These are phyloP conservation scores for Vicia villosa DNA, from an alignment of 306 rosid species.

Conservation along the genomic window DNA sequence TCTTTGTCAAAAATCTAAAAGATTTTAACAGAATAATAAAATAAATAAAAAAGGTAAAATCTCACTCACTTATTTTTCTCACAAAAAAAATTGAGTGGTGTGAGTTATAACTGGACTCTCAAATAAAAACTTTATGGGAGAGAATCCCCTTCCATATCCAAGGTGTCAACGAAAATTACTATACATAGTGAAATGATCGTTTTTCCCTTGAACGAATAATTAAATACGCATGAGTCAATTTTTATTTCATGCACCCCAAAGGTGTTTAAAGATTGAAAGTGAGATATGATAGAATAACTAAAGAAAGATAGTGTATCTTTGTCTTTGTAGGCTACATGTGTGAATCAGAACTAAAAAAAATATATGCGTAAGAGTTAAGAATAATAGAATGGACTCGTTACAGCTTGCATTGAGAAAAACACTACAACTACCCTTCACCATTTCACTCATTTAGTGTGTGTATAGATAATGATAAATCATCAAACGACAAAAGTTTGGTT, in stretches of 20 bases:
- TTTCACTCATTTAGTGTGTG: too few relatives aligned
- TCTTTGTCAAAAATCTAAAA: too few relatives aligned
- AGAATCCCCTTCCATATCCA: too few relatives aligned
- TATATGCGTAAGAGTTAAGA: constrained; percentile 70
- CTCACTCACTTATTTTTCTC: too few relatives aligned
- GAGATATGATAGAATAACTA: not conserved
- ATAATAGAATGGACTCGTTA: constrained; percentile 48
- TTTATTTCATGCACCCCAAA: constrained; percentile 24
- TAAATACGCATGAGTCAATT: not conserved
- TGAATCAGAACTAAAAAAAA: constrained; percentile 45
- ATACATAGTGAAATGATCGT: too few relatives aligned
- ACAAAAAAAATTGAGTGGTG: too few relatives aligned
- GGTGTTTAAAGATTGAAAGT: not conserved
- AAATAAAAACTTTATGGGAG: too few relatives aligned
- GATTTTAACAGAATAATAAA: too few relatives aligned
- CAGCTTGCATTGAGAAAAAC: constrained; percentile 64
- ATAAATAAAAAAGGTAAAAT: too few relatives aligned
- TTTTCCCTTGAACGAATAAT: too few relatives aligned
- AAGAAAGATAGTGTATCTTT: constrained; percentile 71
- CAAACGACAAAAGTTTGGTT: not conserved
- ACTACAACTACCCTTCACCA: constrained; percentile 51
- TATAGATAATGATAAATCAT: not conserved
- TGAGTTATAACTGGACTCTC: too few relatives aligned
- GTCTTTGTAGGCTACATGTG: constrained; percentile 65
- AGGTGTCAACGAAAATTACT: too few relatives aligned